Percentiles rank a stretch among this genome's conserved stretches.
These are phyloP conservation scores for Aspergillus tanneri DNA, from an alignment of 2,329 filamentous ascomycete species.

Conservation along the genomic window DNA sequence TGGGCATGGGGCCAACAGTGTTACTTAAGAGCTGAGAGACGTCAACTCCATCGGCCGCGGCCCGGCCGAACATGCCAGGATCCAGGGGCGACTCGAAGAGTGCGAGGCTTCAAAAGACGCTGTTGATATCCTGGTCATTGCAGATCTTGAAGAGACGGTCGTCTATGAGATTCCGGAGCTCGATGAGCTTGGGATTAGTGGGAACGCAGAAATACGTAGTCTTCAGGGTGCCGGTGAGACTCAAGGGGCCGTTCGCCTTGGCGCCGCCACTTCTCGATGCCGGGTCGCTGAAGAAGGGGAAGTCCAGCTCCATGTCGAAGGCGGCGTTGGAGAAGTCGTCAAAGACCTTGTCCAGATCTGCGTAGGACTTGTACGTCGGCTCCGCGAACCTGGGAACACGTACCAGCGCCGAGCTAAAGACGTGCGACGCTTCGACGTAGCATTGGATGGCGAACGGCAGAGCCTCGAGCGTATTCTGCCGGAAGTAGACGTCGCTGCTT, in stretches of 20 bases:
- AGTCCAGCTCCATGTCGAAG: slow-evolving; percentile 1
- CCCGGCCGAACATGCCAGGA: neutral
- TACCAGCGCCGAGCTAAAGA: slow-evolving; percentile 1
- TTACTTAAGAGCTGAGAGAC: neutral
- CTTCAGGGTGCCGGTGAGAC: neutral
- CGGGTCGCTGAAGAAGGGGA: neutral
- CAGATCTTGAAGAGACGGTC: slow-evolving; percentile 1
- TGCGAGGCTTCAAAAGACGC: neutral
- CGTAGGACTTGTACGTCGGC: neutral
- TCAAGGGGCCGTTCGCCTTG: neutral
- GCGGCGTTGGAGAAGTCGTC: neutral
- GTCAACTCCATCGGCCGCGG: neutral
- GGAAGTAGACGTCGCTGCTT: neutral
- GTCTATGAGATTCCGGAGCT: neutral
- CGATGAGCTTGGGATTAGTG: neutral
- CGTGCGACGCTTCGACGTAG: slow-evolving; percentile 3
- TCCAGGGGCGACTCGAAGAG: neutral
- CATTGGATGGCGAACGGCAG: neutral
- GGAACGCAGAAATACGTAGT: slow-evolving; percentile 4
- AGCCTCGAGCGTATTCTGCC: slow-evolving; percentile 3
- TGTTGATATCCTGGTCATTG: neutral
- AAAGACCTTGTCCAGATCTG: neutral
- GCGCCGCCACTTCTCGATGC: no score
- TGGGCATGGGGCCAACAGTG: slow-evolving; percentile 1
- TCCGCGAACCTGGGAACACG: neutral